Evolutionary conservation across 2,329 filamentous ascomycete species (phyloP), one percentile per base, ranked within the genome.

Genomic region (Phoma sp.): DNA sequence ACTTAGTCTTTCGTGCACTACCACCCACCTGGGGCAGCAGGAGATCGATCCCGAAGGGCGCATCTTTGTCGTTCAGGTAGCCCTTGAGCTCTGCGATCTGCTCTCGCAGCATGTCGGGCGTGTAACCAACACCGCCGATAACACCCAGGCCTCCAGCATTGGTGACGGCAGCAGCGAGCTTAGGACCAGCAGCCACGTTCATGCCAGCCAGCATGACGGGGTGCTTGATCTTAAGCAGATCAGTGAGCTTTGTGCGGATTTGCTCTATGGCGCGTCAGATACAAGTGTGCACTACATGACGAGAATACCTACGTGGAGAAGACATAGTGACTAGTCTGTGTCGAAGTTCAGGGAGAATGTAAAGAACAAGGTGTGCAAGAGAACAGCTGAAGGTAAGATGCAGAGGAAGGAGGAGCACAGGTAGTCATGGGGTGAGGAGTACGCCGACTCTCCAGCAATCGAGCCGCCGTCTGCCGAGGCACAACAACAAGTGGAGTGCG

Each of bases 191-290:
- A 53, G 95, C 95, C 62, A 98, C 95, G 84, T 99, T 98, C 95
- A 99, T 99, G 77, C 95, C 95, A 69, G 95, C 95, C 60, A 99
- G 88, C 72, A 99, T 82, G 74, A 99, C 83, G 55, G 95, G 95
- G 81, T 99, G 95, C 77, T 96, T 91, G 85, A 99, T 98, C 84
- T 92, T 91, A 80, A 99, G 90, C 63, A 98, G 90, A 85, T 98
- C 94, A 68, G 95, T 99, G 71, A 93, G 83, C 65, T 91, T 88
- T 49, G 95, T 99, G 73, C 91, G 91, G 78, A 99, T 89, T 82
- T 91, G 84, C 82, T 95, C 91, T 94, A 77, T 21, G 43, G 41
- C 15, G 41, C 47, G 63, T 68, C 58, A 74, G 76, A 37, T 36
- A 15, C 29, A 47, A 4, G 40, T 19, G 9, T 19, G 29, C 29